Percentiles rank a stretch among this genome's conserved stretches.
phyloP scores from a whole-genome alignment of 2,329 filamentous ascomycete genomes.

The Phialocephala subalpina region DNA sequence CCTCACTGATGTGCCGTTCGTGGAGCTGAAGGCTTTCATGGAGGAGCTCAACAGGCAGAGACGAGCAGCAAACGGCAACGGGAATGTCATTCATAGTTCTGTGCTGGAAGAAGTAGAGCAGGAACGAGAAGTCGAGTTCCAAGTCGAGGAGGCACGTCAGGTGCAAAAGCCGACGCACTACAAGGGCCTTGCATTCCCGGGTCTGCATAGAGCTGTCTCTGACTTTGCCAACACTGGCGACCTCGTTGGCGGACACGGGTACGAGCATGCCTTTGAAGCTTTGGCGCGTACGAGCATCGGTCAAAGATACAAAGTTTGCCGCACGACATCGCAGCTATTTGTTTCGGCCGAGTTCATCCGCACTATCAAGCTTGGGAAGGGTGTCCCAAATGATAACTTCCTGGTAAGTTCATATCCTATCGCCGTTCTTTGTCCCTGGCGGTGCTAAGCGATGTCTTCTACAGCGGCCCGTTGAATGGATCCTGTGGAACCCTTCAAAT shows the following conservation, averaged over 20 bases:
- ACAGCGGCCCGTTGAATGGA: slow-evolving; percentile 63
- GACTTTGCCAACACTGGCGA: slow-evolving; percentile 55
- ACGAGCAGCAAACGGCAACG: slow-evolving; percentile 50
- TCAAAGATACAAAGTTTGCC: slow-evolving; percentile 43
- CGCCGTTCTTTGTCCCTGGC: background rate
- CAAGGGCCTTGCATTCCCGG: slow-evolving; percentile 49
- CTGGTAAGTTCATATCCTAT: slow-evolving; percentile 38
- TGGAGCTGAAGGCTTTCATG: slow-evolving; percentile 41
- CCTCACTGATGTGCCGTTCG: slow-evolving; percentile 26
- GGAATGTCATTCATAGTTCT: slow-evolving; percentile 47
- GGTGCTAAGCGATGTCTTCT: slow-evolving; percentile 15
- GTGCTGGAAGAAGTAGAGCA: slow-evolving; percentile 63
- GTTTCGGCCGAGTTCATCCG: slow-evolving; percentile 56
- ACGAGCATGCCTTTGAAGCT: slow-evolving; percentile 51
- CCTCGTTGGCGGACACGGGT: slow-evolving; percentile 47
- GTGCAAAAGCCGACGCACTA: slow-evolving; percentile 51
- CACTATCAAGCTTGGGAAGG: slow-evolving; percentile 49
- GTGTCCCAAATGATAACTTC: slow-evolving; percentile 49
- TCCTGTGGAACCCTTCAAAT: slow-evolving; percentile 60
- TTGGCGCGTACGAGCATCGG: slow-evolving; percentile 50
- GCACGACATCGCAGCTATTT: slow-evolving; percentile 44
- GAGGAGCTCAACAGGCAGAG: slow-evolving; percentile 46
- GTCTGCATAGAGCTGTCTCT: slow-evolving; percentile 56
- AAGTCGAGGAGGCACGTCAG: slow-evolving; percentile 55
- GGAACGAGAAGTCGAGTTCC: slow-evolving; percentile 54